A percentile compares a stretch with the other conserved stretches of the same genome.
Evolutionary conservation across 139 green algal species (phyloP).

Genomic region (Coelastrella sp.): DNA sequence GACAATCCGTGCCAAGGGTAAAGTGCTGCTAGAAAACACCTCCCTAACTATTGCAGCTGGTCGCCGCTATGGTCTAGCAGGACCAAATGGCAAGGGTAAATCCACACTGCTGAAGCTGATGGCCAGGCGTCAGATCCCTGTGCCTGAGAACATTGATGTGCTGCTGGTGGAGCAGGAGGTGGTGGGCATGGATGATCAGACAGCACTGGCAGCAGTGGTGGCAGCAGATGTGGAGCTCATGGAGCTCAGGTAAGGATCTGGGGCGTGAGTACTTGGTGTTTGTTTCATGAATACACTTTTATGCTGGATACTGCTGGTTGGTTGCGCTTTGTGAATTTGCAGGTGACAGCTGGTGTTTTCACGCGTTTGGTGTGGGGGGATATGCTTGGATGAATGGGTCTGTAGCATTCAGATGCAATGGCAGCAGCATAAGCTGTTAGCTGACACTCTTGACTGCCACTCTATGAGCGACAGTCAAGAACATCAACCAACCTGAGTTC

Average conservation of each 20-base stretch:
- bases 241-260: conserved; percentile 72
- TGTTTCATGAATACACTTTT: no score
- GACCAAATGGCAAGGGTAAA: conserved; percentile 92
- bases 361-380: not conserved
- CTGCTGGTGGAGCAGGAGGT: conserved; percentile 96
- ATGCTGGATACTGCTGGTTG: not conserved
- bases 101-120: conserved; percentile 98
- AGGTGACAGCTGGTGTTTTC: not conserved
- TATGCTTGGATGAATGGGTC: not conserved
- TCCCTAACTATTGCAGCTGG: conserved; percentile 92
- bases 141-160: conserved; percentile 97
- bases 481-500: no score
- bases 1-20: conserved; percentile 97
- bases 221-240: conserved; percentile 96
- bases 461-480: no score
- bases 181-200: conserved; percentile 57
- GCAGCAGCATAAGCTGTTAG: no score
- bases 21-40: conserved; percentile 97
- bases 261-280: no score
- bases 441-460: no score
- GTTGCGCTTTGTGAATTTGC: not conserved
- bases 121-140: conserved; percentile 92
- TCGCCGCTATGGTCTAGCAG: conserved; percentile 76
- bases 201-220: conserved; percentile 89
- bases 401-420: not conserved